Evolutionary conservation across 148 eudicot genomes (phyloP).

Genomic region (Camellia granthamiana): DNA sequence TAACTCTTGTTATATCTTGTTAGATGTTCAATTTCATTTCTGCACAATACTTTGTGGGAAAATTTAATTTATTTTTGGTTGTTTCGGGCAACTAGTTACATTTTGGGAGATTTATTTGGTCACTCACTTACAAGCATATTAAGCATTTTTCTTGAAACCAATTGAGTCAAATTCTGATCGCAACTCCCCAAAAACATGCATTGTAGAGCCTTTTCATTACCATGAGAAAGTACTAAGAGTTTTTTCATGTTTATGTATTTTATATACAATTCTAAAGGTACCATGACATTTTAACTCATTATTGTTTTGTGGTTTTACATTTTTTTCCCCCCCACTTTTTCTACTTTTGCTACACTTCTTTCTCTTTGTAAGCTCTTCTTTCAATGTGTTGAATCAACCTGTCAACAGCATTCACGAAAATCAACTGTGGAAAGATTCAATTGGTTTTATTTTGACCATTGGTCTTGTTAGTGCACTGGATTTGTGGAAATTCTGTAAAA

Average conservation of each 20-base stretch:
- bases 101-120: constrained; percentile 3
- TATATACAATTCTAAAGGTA: neutral
- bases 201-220: neutral
- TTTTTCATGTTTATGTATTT: neutral
- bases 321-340: neutral
- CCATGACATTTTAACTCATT: constrained; percentile 14
- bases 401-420: neutral
- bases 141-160: neutral
- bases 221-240: neutral
- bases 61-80: neutral
- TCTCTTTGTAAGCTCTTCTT: neutral
- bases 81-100: neutral
- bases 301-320: constrained; percentile 13
- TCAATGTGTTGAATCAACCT: neutral
- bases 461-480: neutral
- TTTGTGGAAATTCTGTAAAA: neutral
- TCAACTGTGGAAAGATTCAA: neutral
- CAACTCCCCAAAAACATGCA: neutral
- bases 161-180: neutral
- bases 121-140: neutral
- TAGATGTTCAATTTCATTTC: too few relatives aligned
- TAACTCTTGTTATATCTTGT: neutral
- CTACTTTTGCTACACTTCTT: neutral
- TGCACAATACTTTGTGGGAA: neutral
- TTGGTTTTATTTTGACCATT: neutral